A percentile compares a stretch with the other conserved stretches of the same genome.
phyloP scores from a whole-genome alignment of 2,329 filamentous ascomycete species.

The Colletotrichum viniferum region DNA sequence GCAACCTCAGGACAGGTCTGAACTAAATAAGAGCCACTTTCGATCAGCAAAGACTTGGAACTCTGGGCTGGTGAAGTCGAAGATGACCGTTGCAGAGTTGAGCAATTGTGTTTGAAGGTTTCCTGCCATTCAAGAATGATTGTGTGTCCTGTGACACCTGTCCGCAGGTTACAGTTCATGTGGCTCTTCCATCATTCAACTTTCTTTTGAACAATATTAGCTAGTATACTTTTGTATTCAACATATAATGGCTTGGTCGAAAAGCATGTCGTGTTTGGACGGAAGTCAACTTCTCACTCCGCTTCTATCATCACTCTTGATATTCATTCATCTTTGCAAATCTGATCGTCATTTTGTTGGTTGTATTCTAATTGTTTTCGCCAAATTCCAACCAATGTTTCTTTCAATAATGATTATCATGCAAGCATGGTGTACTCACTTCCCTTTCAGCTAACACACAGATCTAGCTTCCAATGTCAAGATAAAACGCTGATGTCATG shows the following conservation, averaged over 20 bases:
- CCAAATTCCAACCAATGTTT: not conserved
- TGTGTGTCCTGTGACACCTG: not conserved
- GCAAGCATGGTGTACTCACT: not conserved
- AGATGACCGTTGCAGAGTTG: not conserved
- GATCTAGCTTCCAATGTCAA: not conserved
- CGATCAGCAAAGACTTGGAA: not conserved
- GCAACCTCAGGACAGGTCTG: not conserved
- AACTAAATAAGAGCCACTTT: not conserved
- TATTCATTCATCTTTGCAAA: not conserved
- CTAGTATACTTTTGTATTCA: not conserved
- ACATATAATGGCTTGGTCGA: not conserved
- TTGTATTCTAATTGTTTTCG: not conserved
- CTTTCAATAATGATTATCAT: not conserved
- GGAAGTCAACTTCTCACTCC: not conserved
- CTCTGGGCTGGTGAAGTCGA: not conserved
- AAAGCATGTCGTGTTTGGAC: not conserved
- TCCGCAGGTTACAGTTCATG: not conserved
- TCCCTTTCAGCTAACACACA: not conserved
- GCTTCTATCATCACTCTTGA: not conserved
- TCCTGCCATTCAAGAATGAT: not conserved
- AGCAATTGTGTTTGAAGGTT: not conserved
- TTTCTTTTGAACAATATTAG: not conserved
- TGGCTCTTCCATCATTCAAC: not conserved
- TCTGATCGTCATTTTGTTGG: not conserved
- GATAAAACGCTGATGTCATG: not conserved